Base-by-base conservation (phyloP, 768 basidiomycete species). In the Hypholoma fasciculare region DNA sequence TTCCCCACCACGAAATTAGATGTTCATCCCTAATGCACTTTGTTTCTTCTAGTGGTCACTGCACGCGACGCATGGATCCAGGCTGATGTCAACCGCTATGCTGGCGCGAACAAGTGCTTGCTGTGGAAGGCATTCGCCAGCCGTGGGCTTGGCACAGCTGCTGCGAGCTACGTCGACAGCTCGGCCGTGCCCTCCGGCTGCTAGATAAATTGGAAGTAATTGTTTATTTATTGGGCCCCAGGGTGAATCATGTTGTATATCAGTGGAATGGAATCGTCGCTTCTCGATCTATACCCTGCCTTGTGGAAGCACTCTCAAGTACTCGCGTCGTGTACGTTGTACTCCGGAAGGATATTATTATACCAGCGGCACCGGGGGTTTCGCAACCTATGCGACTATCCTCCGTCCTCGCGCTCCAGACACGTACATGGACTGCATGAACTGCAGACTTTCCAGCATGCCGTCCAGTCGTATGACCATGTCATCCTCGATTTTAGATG, bases 51-150 rank as follows among this genome's bases (percentile, higher is more conserved):
- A 62, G 59, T 57, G 23, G 52, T 71, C 27, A 67, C 66, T 20
- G 79, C 77, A 14, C 75, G 82, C 42, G 74, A 78, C 64, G 80
- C 80, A 6, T 77, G 75, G 78, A 73, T 82, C 39, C 80, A 81
- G 64, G 80, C 82, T 8, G 82, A 83, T 62, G 69, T 61, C 23
- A 81, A 70, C 58, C 48, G 70, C 48, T 71, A 67, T 46, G 59
- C 54, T 8, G 69, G 69, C 30, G 61, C 62, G 2, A 66, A 71
- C 59, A 63, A 59, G 56, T 71, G 69, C 46, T 46, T 69, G 36
- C 58, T 71, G 4, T 71, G 69, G 68, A 63, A 59, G 19, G 69
- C 59, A 1, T 70, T 72, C 47, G 71, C 71, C 4, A 68, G 67
- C 63, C 61, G 67, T 23, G 71, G 69, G 16, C 48, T 72, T 37